Percentiles rank a stretch among this genome's conserved stretches.
These are phyloP conservation scores for Penicillium bovifimosum DNA, from an alignment of 495 filamentous ascomycete genomes.

Conservation along the genomic window DNA sequence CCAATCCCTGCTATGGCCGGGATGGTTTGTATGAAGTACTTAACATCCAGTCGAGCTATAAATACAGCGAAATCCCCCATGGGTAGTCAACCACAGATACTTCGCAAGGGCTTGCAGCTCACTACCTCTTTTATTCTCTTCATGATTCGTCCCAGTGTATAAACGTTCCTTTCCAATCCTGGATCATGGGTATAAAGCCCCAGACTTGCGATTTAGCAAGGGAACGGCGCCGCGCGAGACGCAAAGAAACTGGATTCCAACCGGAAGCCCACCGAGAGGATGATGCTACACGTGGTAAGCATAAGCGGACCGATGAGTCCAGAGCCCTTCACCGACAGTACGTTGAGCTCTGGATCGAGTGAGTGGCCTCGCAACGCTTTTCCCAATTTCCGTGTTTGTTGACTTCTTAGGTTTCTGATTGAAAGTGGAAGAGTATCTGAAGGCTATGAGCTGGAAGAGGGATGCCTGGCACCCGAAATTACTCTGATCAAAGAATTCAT, in stretches of 20 bases:
- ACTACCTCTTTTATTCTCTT: not conserved
- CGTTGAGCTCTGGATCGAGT: not conserved
- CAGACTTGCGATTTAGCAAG: not conserved
- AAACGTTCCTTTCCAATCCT: not conserved
- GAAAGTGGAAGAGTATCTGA: no score
- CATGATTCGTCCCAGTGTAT: not conserved
- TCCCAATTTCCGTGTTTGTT: not conserved
- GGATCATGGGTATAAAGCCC: not conserved
- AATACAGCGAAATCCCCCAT: not conserved
- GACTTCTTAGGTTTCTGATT: not conserved
- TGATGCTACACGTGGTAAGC: not conserved
- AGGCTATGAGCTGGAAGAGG: not conserved
- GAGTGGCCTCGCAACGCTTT: not conserved
- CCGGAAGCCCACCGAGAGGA: not conserved
- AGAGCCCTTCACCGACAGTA: not conserved
- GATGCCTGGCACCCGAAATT: not conserved
- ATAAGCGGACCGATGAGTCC: not conserved
- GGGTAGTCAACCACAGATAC: not conserved
- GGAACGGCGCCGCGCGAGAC: not conserved
- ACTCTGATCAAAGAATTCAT: not conserved
- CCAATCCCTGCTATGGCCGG: not conserved
- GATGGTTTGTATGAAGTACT: no score
- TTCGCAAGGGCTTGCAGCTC: not conserved
- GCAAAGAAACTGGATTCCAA: not conserved
- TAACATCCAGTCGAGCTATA: no score